Evolutionary conservation across 1,139 yeast genomes (phyloP), one percentile per base, ranked within the genome.

Genomic region (Pneumocystis canis): DNA sequence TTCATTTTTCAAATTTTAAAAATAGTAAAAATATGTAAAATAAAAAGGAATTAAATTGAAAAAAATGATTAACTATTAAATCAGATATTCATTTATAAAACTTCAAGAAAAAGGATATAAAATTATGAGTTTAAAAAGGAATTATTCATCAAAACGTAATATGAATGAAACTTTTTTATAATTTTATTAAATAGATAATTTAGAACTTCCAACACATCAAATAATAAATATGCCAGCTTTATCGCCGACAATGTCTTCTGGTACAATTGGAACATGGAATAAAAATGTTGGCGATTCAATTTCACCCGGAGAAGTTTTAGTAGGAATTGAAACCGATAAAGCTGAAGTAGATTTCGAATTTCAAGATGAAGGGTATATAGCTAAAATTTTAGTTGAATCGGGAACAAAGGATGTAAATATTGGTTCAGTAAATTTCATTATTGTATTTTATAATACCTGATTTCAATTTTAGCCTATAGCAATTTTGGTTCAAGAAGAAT

Each of bases 281-380:
- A 80, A 84, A 71, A 84, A 89, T 72, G 84, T 84, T 61, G 97
- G 96, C 60, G 94, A 88, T 16, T 66, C 78, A 6, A 90, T 85
- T 74, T 73, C 77, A 58, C 82, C 95, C 4, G 98, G 98, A 35
- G 97, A 92, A 71, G 84, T 94, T 63, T 82, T 92, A 70, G 97
- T 96, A 64, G 98, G 92, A 76, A 86, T 92, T 69, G 98, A 92
- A 78, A 92, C 99, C 69, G 99, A 92, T 25, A 92, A 92, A 80
- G 98, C 99, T 65, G 86, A 90, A 68, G 92, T 92, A 96, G 99
- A 94, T 77, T 92, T 89, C 72, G 99, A 92, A 78, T 92, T 92
- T 80, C 97, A 90, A 79, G 99, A 94, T 71, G 99, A 94, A 65
- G 99, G 98, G 65, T 89, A 74, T 78, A 79, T 92, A 73, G 97